Evolutionary conservation across 1,139 yeast species (phyloP).

Genomic region (Kluyveromyces marxianus): DNA sequence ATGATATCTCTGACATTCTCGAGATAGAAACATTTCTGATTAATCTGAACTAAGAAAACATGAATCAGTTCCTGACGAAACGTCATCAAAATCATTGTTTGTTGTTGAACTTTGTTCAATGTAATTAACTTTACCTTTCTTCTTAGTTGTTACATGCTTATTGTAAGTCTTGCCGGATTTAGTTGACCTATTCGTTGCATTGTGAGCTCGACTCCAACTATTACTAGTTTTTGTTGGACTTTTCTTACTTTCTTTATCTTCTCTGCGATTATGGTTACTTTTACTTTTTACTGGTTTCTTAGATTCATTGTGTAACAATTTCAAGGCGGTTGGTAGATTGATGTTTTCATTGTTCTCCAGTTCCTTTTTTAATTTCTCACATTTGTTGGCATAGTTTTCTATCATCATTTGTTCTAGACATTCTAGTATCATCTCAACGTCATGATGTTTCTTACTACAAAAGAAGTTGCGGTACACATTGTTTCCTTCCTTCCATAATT

Average conservation of each 20-base stretch:
- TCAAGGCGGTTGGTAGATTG: neutral
- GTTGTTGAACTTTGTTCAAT: neutral
- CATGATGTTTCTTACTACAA: neutral
- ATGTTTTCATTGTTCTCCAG: neutral
- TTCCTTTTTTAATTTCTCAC: neutral
- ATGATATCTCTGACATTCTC: neutral
- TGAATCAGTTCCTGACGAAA: neutral
- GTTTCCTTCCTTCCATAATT: neutral
- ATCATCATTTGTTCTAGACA: neutral
- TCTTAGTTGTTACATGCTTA: neutral
- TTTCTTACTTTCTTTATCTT: neutral
- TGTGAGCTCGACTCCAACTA: neutral
- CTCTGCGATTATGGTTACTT: neutral
- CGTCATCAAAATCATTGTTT: neutral
- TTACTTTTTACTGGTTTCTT: neutral
- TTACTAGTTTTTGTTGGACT: neutral
- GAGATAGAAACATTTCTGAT: neutral
- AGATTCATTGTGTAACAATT: neutral
- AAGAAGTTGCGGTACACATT: neutral
- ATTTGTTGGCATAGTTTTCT: neutral
- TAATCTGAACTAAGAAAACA: neutral
- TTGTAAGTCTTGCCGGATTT: neutral
- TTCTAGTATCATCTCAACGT: neutral
- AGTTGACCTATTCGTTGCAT: neutral
- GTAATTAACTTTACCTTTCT: neutral